Evolutionary conservation across 305 asterid species (phyloP).

Genomic region (Ruellia speciosa): DNA sequence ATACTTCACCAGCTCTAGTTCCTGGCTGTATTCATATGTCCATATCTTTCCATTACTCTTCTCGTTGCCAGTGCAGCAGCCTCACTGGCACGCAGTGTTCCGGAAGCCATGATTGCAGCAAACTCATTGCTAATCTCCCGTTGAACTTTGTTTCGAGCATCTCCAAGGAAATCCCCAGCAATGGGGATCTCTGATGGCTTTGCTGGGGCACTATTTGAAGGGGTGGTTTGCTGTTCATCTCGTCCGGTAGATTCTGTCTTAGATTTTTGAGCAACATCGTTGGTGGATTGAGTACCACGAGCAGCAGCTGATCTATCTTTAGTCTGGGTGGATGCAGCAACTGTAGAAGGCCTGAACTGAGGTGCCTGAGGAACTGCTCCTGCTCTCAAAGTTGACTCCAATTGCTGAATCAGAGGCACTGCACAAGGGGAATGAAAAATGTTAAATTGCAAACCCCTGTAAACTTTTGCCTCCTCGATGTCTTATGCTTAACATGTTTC

Average conservation of each 20-base stretch:
- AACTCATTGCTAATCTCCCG: constrained; percentile 77
- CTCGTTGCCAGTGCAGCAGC: constrained; percentile 90
- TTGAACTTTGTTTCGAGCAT: constrained; percentile 69
- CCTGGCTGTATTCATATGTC: constrained; percentile 23
- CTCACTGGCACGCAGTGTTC: constrained; percentile 82
- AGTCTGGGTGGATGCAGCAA: constrained; percentile 29
- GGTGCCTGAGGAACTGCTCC: constrained; percentile 92
- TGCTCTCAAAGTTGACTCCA: constrained; percentile 71
- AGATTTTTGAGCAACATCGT: constrained; percentile 18
- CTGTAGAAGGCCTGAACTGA: constrained; percentile 50
- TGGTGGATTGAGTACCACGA: constrained; percentile 12
- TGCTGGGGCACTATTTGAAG: constrained; percentile 14
- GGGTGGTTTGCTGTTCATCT: not conserved
- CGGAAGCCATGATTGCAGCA: constrained; percentile 87
- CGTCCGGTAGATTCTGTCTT: constrained; percentile 13
- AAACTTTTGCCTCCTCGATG: not conserved
- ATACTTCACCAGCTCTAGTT: not conserved
- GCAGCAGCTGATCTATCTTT: constrained; percentile 15
- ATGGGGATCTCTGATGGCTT: constrained; percentile 23
- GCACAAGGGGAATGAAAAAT: constrained; percentile 20
- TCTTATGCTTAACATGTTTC: not conserved
- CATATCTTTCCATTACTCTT: constrained; percentile 70
- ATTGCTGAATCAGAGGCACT: constrained; percentile 95
- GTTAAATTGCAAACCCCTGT: not conserved
- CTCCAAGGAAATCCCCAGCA: constrained; percentile 39